Conservation (phyloP, 345 rosid genomes). For the Eucalyptus coolabah region DNA sequence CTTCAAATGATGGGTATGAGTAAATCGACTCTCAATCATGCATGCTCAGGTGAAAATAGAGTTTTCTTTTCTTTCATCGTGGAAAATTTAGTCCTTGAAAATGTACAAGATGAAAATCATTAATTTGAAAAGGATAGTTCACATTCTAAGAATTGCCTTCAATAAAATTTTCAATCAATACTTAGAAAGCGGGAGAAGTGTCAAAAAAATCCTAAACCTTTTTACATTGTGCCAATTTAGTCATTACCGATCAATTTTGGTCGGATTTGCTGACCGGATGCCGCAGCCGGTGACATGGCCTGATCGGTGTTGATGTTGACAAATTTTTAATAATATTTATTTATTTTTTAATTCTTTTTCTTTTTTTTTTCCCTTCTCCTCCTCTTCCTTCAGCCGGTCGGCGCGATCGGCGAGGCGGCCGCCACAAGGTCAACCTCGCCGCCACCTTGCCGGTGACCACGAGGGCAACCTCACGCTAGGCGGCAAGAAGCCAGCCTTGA, state of each 20-base stretch:
- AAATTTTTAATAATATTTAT: too few relatives aligned
- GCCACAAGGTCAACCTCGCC: fast-evolving
- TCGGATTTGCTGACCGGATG: too few relatives aligned
- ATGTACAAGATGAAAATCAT: not conserved
- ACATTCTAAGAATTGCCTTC: not conserved
- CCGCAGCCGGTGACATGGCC: too few relatives aligned
- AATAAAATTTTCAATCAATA: not conserved
- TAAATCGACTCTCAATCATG: not conserved
- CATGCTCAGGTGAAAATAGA: not conserved
- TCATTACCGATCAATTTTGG: fast-evolving
- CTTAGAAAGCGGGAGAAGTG: not conserved
- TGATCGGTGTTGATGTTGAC: fast-evolving
- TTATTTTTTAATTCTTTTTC: fast-evolving
- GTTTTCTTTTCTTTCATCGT: not conserved
- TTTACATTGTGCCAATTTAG: too few relatives aligned
- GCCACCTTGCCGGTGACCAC: fast-evolving
- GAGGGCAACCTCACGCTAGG: fast-evolving
- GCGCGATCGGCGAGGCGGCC: fast-evolving
- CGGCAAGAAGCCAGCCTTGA: too few relatives aligned
- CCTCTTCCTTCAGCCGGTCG: fast-evolving
- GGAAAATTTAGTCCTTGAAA: not conserved
- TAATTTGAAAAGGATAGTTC: not conserved
- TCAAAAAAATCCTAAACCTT: too few relatives aligned
- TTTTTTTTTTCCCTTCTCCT: too few relatives aligned
- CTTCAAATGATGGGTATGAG: not conserved